Conservation (phyloP, 768 basidiomycete species). For the Tricholoma sp. region DNA sequence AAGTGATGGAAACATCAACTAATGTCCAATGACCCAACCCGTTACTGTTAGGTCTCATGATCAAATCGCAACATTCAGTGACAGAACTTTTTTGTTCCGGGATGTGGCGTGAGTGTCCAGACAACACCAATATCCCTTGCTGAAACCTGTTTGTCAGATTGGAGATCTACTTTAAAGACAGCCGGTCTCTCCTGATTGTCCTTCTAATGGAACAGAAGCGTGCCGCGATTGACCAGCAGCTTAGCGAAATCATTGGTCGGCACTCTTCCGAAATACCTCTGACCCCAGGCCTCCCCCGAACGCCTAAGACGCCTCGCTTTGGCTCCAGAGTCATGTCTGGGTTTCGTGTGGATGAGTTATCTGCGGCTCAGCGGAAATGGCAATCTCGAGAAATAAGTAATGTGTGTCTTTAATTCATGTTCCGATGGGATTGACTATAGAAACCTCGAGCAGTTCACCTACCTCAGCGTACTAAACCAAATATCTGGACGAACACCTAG, state of each 20-base stretch:
- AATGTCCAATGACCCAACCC: background rate
- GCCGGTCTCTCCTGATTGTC: constrained; percentile 78
- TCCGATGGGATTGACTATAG: background rate
- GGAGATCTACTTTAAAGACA: constrained; percentile 92
- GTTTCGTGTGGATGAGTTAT: constrained; percentile 55
- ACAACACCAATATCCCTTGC: background rate
- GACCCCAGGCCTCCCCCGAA: constrained; percentile 48
- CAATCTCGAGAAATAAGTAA: constrained; percentile 90
- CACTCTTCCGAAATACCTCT: constrained; percentile 35
- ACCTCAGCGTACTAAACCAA: constrained; percentile 85
- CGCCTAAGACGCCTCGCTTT: constrained; percentile 50
- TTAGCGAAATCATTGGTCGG: constrained; percentile 43
- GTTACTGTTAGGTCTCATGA: constrained; percentile 58
- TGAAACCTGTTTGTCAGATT: constrained; percentile 40
- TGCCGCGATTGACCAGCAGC: constrained; percentile 49
- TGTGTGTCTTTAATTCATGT: constrained; percentile 35
- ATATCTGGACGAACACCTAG: constrained; percentile 89
- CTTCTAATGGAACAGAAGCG: constrained; percentile 69
- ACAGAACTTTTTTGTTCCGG: constrained; percentile 83
- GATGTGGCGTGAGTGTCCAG: constrained; percentile 72
- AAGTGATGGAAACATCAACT: constrained; percentile 13
- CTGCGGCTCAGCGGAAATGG: constrained; percentile 77
- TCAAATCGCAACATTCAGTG: constrained; percentile 72
- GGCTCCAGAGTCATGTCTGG: constrained; percentile 46
- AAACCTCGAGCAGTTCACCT: constrained; percentile 60